Percentiles rank a stretch among this genome's conserved stretches.
phyloP scores from a whole-genome alignment of 768 basidiomycete species.

The Leccinum subtestaceum region DNA sequence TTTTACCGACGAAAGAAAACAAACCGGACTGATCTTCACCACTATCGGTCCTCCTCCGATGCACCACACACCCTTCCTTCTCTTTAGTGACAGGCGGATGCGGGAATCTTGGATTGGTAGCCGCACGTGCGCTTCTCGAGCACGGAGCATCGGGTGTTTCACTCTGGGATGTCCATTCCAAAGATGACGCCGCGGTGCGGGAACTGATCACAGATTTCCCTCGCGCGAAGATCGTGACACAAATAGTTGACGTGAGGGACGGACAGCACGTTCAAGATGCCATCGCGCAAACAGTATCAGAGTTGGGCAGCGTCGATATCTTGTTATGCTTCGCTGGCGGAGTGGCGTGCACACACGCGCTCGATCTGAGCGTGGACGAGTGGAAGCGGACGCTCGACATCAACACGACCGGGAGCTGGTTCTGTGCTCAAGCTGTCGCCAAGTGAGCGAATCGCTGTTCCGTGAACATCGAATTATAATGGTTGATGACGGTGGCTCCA shows the following conservation, averaged over 20 bases:
- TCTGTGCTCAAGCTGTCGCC: conserved; percentile 42
- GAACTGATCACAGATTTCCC: conserved; percentile 28
- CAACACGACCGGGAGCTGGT: conserved; percentile 45
- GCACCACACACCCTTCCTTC: neutral
- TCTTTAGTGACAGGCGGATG: conserved; percentile 43
- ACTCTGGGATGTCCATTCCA: conserved; percentile 25
- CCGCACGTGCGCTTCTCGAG: conserved; percentile 41
- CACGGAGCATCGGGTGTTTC: conserved; percentile 37
- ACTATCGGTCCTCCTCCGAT: neutral
- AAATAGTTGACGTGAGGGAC: conserved; percentile 35
- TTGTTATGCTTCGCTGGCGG: conserved; percentile 45
- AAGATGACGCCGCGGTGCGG: conserved; percentile 10
- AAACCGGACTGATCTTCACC: neutral
- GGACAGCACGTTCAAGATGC: conserved; percentile 27
- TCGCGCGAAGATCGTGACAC: conserved; percentile 31
- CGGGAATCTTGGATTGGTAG: conserved; percentile 37
- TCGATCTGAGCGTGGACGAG: conserved; percentile 30
- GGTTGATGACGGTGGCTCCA: neutral
- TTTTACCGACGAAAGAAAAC: neutral
- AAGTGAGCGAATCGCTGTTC: conserved; percentile 20
- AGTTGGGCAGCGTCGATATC: conserved; percentile 35
- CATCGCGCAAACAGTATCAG: conserved; percentile 21
- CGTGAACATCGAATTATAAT: neutral
- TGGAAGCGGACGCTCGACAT: conserved; percentile 41
- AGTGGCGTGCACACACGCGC: conserved; percentile 34